Percentiles rank a stretch among this genome's conserved stretches.
These are phyloP conservation scores for Letharia lupina DNA, from an alignment of 495 filamentous ascomycete species.

Conservation along the genomic window DNA sequence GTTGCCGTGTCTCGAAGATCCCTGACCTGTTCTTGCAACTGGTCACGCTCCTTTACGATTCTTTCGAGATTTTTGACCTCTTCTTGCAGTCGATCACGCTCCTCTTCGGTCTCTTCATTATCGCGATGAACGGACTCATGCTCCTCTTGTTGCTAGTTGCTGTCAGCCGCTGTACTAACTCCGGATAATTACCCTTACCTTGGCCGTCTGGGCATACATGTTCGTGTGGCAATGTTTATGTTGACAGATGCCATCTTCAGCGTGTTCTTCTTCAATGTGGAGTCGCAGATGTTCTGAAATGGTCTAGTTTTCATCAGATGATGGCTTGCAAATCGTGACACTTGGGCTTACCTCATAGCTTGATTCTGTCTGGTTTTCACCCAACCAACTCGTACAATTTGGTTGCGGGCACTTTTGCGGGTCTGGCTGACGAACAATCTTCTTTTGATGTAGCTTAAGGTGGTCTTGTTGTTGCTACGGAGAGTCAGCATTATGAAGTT, in stretches of 20 bases:
- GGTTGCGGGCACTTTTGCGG: neutral
- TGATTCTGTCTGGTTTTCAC: neutral
- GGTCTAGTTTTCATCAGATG: neutral
- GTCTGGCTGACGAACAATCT: neutral
- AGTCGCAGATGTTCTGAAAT: neutral
- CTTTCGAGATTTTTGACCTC: neutral
- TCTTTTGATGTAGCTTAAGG: neutral
- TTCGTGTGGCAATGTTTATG: neutral
- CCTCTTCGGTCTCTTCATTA: neutral
- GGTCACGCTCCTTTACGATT: neutral
- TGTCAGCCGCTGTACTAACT: neutral
- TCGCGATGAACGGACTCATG: neutral
- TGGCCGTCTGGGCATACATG: neutral
- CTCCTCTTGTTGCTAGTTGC: neutral
- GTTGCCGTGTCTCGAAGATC: neutral
- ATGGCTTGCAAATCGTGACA: neutral
- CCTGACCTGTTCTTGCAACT: neutral
- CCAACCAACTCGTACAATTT: neutral
- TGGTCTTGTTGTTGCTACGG: neutral
- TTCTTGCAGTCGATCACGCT: neutral
- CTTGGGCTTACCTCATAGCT: neutral
- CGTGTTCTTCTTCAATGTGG: conserved; percentile 1
- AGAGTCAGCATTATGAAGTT: neutral
- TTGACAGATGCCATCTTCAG: conserved; percentile 1
- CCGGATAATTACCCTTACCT: neutral